Evolutionary conservation across 1,284 basidiomycete genomes (phyloP), one percentile per base, ranked within the genome.

Genomic region (Amylostereum chailletii): DNA sequence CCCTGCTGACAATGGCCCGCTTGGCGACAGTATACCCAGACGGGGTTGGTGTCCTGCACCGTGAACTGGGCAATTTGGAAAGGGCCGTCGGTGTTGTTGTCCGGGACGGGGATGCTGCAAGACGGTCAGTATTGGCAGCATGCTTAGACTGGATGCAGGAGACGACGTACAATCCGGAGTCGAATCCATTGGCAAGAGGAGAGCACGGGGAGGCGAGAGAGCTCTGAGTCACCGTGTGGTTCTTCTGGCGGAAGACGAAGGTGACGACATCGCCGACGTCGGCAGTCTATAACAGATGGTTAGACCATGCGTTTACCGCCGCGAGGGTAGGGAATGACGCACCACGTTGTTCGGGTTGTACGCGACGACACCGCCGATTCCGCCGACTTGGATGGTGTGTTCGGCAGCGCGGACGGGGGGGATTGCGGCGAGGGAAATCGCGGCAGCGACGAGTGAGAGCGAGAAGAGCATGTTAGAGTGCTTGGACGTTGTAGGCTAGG

Each of bases 221-320:
- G 2, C 79, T 81, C 53, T 82, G 80, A 0, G 80, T 81, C 27
- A 70, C 75, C 5, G 80, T 82, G 57, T 84, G 81, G 60, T 83
- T 83, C 60, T 80, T 75, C 60, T 78, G 76, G 58, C 69, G 60
- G 67, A 82, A 81, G 11, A 62, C 68, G 58, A 82, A 82, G 31
- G 64, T 52, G n/a, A 82, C 64, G 4, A 60, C 57, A 53, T 82
- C 79, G 10, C 78, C 78, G 19, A 58, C 37, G 34, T 62, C 62
- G 3, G 77, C 78, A 51, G 60, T 72, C 76, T 79, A 48, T 2
- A 38, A 30, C 32, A 19, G 31, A 42, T 33, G 3, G 38, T 50
- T 11, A 46, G 19, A 48, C 48, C 36, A 48, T 44, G 5, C 50
- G 29, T 27, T 32, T n/a, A 33, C 32, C 27, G 34, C 49, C 36